These are phyloP conservation scores for Leucocoprinus leucothites DNA, from an alignment of 768 basidiomycete genomes.

Conservation along the genomic window DNA sequence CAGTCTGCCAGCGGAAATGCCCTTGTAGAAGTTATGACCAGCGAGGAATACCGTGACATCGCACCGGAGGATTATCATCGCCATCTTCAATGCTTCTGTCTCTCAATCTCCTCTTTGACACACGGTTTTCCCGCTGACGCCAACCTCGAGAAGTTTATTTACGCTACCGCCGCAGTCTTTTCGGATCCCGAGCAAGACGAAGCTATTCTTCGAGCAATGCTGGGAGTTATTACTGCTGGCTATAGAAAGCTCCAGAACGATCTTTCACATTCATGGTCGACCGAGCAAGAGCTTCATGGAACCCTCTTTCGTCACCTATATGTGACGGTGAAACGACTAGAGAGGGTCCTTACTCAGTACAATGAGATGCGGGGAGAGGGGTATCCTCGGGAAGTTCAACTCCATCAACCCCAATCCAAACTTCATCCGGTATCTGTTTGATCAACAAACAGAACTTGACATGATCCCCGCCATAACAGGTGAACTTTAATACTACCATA, in stretches of 20 bases:
- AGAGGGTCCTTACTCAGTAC: constrained; percentile 5
- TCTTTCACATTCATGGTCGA: background rate
- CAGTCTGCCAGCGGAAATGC: constrained; percentile 8
- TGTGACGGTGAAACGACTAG: constrained; percentile 11
- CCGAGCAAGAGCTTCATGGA: constrained; percentile 9
- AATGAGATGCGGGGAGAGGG: constrained; percentile 9
- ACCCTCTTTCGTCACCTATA: constrained; percentile 11
- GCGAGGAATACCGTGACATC: constrained; percentile 9
- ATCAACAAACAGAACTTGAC: background rate
- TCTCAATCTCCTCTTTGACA: constrained; percentile 9
- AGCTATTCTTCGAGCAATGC: background rate
- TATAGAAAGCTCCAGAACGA: constrained; percentile 10
- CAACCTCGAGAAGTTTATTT: constrained; percentile 11
- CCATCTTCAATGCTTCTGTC: constrained; percentile 12
- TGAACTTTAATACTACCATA: background rate
- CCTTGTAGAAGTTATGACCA: constrained; percentile 2
- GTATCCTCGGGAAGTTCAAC: constrained; percentile 3
- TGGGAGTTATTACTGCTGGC: constrained; percentile 9
- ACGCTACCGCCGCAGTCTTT: constrained; percentile 12
- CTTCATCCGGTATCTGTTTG: constrained; percentile 7
- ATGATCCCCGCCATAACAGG: background rate
- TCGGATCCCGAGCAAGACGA: constrained; percentile 12
- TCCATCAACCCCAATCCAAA: constrained; percentile 4
- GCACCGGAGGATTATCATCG: constrained; percentile 3
- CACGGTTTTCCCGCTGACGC: constrained; percentile 4